Evolutionary conservation across 2,329 filamentous ascomycete species (phyloP), one percentile per base, ranked within the genome.

Genomic region (Magnaporthiopsis incrustans): DNA sequence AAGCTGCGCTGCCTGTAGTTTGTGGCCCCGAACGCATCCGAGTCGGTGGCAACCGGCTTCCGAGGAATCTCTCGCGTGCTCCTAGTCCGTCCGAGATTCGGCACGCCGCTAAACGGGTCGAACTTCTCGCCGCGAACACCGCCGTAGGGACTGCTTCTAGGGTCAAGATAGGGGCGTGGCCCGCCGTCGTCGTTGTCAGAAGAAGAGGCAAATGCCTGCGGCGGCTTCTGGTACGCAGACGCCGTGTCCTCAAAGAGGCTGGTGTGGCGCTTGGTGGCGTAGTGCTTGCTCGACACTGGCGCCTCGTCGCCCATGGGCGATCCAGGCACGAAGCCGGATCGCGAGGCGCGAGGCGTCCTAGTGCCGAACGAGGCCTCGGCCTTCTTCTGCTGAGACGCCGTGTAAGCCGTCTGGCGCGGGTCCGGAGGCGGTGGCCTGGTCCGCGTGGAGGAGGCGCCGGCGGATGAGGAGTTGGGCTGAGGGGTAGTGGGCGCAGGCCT

Each of bases 111-210:
- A 65, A 63, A 85, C 0, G 83, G 79, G 59, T 85, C 81, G 5
- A 83, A 81, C 73, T 82, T 87, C 71, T 88, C 85, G 44, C 85
- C 84, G 15, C 82, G 78, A 38, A 81, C 78, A 1, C 77, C 79
- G 57, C 79, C 77, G 69, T 87, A 88, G 0, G 85, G 84, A 7
- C 82, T 83, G 68, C 82, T 83, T 64, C 84, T 78, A n/a, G 73
- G 71, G 65, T 86, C 82, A 57, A 75, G 64, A 58, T 75, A 76
- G 1, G 72, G 73, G 5, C 77, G 76, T 65, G 84, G 83, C 62
- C 79, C 75, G 27, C 76, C 78, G 57, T 84, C 69, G 2, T 80
- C 81, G 66, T 85, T 81, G 27, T 69, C 63, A 27, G 44, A 53
- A 22, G 44, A 53, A 22, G 44, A 25, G 5, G 18, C 44, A 6